Base-by-base conservation (phyloP, 192 early-diverging fungal genomes). In the Spizellomyces punctatus region DNA sequence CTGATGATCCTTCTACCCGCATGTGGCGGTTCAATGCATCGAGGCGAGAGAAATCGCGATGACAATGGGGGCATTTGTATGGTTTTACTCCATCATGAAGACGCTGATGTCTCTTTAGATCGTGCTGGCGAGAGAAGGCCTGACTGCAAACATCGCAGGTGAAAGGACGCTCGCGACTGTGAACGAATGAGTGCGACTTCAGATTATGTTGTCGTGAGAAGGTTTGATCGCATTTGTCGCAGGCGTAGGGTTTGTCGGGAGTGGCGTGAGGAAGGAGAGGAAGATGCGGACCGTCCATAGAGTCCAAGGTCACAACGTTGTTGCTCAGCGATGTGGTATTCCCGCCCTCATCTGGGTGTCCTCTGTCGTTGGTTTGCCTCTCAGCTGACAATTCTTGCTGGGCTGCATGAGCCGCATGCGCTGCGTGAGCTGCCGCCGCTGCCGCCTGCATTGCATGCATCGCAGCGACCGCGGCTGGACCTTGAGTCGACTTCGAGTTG, bases 171-270 rank as follows among this genome's bases (percentile, higher is more conserved):
- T 54, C 17, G 14, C 17, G 50, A 8, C 79, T 72, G 69, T 89
- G 88, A 27, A 82, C 83, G 59, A 82, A 70, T 63, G 84, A 65
- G 67, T 91, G 90, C 0, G 78, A 76, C 14, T 88, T 89, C 19
- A 91, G 76, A 76, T 91, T 91, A 67, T 90, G 86, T 10, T 81
- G 78, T 5, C 90, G 72, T 3, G 79, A 75, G 69, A 91, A 91
- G 22, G 85, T 82, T 63, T 68, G 66, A 42, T 66, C 41, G 63
- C 80, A 82, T 17, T 41, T 47, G n/a, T 64, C 44, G 58, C 80
- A 82, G 47, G 66, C 66, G 57, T 63, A 82, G 8, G 65, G 75
- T 49, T 75, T 76, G 21, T 55, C 41, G 10, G 72, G 19, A n/a
- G 48, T 74, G 14, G 66, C 46, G 47, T 45, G 66, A 7, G 72